phyloP scores from a whole-genome alignment of 2,329 filamentous ascomycete genomes.

The Alternaria angustiovoidea region DNA sequence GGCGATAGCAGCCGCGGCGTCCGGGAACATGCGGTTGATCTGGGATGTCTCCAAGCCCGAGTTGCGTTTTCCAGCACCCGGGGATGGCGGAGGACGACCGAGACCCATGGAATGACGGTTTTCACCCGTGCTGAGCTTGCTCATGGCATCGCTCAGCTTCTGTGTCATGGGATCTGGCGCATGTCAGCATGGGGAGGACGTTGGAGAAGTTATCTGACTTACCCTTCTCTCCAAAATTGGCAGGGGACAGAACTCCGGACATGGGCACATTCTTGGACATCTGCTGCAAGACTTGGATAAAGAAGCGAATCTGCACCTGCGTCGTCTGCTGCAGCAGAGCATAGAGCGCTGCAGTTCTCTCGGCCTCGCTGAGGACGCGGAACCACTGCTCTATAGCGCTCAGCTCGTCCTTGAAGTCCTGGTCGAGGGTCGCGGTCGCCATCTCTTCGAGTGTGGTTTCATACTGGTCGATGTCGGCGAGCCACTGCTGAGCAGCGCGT shows the following conservation, averaged over 20 bases:
- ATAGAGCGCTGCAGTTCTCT: conserved; percentile 93
- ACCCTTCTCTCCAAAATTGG: conserved; percentile 95
- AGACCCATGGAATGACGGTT: conserved; percentile 82
- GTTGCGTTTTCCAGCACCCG: conserved; percentile 78
- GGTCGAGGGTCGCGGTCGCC: conserved; percentile 97
- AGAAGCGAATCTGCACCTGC: conserved; percentile 98
- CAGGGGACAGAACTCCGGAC: conserved; percentile 92
- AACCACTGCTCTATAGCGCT: conserved; percentile 99
- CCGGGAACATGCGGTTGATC: conserved; percentile 99
- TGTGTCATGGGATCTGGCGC: conserved; percentile 91
- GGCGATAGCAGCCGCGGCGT: conserved; percentile 96
- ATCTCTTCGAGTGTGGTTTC: conserved; percentile 99
- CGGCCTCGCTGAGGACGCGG: conserved; percentile 93
- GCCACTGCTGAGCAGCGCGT: conserved; percentile 96
- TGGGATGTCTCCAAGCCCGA: conserved; percentile 92
- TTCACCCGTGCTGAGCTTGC: conserved; percentile 87
- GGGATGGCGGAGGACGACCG: conserved; percentile 76
- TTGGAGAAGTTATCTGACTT: conserved; percentile 32
- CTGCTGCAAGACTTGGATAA: conserved; percentile 97
- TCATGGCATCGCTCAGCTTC: conserved; percentile 95
- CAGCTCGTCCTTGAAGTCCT: conserved; percentile 99
- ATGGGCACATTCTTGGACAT: conserved; percentile 99
- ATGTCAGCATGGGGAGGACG: conserved; percentile 28
- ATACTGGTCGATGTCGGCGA: conserved; percentile 98
- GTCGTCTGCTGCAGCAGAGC: conserved; percentile 97